These are phyloP conservation scores for Blastobotrys illinoisensis DNA, from an alignment of 1,139 yeast genomes.

Conservation along the genomic window DNA sequence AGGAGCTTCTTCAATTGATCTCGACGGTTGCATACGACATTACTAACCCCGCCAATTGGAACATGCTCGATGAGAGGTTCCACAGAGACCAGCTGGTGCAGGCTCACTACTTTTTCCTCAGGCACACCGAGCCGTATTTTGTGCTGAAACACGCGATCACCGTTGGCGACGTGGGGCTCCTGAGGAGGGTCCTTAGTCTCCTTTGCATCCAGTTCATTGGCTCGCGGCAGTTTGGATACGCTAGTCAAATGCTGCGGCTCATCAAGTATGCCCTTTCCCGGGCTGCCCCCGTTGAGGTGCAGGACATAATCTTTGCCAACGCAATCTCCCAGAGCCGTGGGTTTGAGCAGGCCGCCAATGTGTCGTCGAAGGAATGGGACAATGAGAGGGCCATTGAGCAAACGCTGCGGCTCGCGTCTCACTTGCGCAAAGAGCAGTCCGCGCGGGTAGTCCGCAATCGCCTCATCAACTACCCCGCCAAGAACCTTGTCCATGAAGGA, in stretches of 20 bases:
- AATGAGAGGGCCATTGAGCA: background rate
- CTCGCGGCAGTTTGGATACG: slow-evolving; percentile 9
- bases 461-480: slow-evolving; percentile 9
- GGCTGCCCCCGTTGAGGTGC: slow-evolving; percentile 6
- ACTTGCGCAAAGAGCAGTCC: slow-evolving; percentile 3
- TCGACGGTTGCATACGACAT: slow-evolving; percentile 3
- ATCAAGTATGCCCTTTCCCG: slow-evolving; percentile 6
- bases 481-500: slow-evolving; percentile 10
- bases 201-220: slow-evolving; percentile 9
- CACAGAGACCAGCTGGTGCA: slow-evolving; percentile 10
- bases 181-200: slow-evolving; percentile 7
- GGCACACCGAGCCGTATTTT: slow-evolving; percentile 9
- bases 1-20: background rate
- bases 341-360: slow-evolving; percentile 6
- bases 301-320: slow-evolving; percentile 6
- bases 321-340: slow-evolving; percentile 6
- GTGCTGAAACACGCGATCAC: slow-evolving; percentile 9
- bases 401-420: slow-evolving; percentile 3
- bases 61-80: slow-evolving; percentile 4
- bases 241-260: slow-evolving; percentile 8
- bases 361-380: background rate
- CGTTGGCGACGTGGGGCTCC: slow-evolving; percentile 8
- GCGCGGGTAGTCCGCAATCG: slow-evolving; percentile 2
- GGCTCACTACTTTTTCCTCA: slow-evolving; percentile 10
- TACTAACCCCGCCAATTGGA: slow-evolving; percentile 9